Evolutionary conservation across 805 yeast genomes (phyloP).

Genomic region (Saturnispora sanitii): DNA sequence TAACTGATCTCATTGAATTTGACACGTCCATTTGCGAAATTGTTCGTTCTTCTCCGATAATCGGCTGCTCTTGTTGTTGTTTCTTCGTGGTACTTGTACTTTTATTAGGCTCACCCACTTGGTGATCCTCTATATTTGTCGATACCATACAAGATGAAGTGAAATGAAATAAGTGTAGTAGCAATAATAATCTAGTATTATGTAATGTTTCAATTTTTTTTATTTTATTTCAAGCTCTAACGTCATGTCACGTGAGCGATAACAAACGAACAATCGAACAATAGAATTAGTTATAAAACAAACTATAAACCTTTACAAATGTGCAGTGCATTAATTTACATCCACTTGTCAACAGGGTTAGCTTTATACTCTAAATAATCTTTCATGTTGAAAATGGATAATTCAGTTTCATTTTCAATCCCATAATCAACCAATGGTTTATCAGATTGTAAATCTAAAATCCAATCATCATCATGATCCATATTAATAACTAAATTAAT

Average conservation of each 20-base stretch:
- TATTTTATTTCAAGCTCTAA: no score
- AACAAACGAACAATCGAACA: no score
- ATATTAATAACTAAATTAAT: slow-evolving; percentile 86
- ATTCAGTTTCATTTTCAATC: slow-evolving; percentile 81
- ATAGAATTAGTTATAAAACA: no score
- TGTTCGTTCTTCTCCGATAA: slow-evolving; percentile 1
- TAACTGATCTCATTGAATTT: slow-evolving; percentile 16
- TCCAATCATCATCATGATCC: slow-evolving; percentile 68
- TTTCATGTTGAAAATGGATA: slow-evolving; percentile 64
- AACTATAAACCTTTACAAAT: no score
- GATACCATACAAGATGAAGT: no score
- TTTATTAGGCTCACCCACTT: no score
- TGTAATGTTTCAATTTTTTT: background rate
- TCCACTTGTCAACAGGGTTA: slow-evolving; percentile 92
- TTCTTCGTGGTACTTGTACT: background rate
- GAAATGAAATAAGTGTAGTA: no score
- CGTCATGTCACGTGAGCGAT: slow-evolving; percentile 8
- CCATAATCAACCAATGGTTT: slow-evolving; percentile 43
- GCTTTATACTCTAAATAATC: slow-evolving; percentile 61
- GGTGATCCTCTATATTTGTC: no score
- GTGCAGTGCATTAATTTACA: slow-evolving; percentile 15
- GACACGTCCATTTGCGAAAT: slow-evolving; percentile 6
- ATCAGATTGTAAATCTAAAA: slow-evolving; percentile 33
- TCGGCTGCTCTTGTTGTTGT: background rate
- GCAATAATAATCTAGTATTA: background rate